Percentiles rank a stretch among this genome's conserved stretches.
Conservation (phyloP, 2,329 filamentous ascomycete species). For the Cercospora beticola region DNA sequence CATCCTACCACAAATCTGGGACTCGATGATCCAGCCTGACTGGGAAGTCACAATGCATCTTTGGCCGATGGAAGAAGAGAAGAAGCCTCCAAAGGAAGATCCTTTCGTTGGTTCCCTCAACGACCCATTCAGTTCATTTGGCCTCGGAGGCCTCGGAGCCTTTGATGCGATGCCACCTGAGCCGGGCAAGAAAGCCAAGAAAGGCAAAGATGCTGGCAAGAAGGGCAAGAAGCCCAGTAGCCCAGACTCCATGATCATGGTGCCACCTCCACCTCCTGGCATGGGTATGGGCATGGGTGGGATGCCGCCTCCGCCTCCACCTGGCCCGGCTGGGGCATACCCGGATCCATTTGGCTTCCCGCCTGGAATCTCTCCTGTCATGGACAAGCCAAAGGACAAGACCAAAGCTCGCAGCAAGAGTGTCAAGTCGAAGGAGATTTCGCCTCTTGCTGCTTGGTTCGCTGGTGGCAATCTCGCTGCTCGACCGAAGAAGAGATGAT, state of each 20-base stretch:
- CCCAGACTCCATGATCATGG: slow-evolving; percentile 19
- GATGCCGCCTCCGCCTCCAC: slow-evolving; percentile 24
- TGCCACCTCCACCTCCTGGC: slow-evolving; percentile 17
- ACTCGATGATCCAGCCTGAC: slow-evolving; percentile 49
- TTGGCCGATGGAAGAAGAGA: slow-evolving; percentile 45
- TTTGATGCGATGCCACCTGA: slow-evolving; percentile 17
- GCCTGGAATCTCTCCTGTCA: slow-evolving; percentile 14
- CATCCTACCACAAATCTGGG: slow-evolving; percentile 52
- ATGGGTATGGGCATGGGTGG: slow-evolving; percentile 5
- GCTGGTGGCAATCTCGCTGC: slow-evolving; percentile 28
- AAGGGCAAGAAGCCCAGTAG: slow-evolving; percentile 14
- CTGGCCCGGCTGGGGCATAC: slow-evolving; percentile 18
- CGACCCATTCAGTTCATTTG: slow-evolving; percentile 22
- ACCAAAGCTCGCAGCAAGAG: slow-evolving; percentile 27
- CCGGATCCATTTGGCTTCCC: slow-evolving; percentile 22
- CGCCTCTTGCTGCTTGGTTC: slow-evolving; percentile 33
- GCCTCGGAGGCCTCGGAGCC: slow-evolving; percentile 16
- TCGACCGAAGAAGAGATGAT: slow-evolving; percentile 16
- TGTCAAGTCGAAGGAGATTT: slow-evolving; percentile 28
- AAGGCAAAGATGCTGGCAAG: not conserved
- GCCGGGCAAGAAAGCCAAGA: slow-evolving; percentile 14
- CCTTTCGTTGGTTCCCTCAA: slow-evolving; percentile 3
- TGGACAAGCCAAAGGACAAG: slow-evolving; percentile 19
- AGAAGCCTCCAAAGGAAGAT: slow-evolving; percentile 22
- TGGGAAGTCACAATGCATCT: slow-evolving; percentile 52